Conservation (phyloP, 2,329 filamentous ascomycete genomes). For the Macroventuria anomochaeta region DNA sequence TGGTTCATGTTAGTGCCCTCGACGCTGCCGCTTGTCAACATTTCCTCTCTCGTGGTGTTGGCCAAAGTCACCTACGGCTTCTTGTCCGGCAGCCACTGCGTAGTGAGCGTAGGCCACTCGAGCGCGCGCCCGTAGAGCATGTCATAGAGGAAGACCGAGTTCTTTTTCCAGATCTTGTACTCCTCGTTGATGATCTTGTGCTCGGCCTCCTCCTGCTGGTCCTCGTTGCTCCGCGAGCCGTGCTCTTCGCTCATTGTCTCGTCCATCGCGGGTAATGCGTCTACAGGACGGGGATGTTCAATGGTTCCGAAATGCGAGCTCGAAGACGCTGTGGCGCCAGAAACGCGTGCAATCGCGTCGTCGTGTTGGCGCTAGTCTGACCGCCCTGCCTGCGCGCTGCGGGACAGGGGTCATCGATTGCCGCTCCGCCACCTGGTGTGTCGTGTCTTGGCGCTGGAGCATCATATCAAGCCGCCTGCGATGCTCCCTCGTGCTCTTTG, state of each 20-base stretch:
- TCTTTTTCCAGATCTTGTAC: conserved; percentile 99
- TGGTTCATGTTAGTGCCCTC: conserved; percentile 86
- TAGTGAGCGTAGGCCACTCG: conserved; percentile 96
- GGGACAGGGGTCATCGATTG: conserved; percentile 7
- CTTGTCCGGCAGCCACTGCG: conserved; percentile 94
- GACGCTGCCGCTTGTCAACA: conserved; percentile 51
- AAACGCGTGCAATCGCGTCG: conserved; percentile 9
- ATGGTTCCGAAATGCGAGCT: not conserved
- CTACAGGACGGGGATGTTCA: too few relatives aligned
- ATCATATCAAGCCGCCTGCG: conserved; percentile 27
- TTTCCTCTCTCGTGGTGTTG: not conserved
- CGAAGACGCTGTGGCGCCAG: conserved; percentile 1
- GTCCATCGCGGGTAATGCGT: conserved; percentile 45
- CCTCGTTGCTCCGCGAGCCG: conserved; percentile 62
- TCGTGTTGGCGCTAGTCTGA: conserved; percentile 2
- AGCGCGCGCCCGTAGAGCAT: conserved; percentile 93
- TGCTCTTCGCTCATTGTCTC: conserved; percentile 45
- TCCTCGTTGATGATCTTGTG: conserved; percentile 97
- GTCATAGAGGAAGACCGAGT: conserved; percentile 96
- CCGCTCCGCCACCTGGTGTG: conserved; percentile 10
- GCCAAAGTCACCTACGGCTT: conserved; percentile 28
- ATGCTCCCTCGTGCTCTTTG: conserved; percentile 39
- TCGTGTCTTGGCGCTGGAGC: conserved; percentile 17
- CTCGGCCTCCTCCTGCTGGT: conserved; percentile 74
- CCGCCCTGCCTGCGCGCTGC: not conserved